Evolutionary conservation across 2,329 filamentous ascomycete species (phyloP).

Genomic region (Nakataea oryzae): DNA sequence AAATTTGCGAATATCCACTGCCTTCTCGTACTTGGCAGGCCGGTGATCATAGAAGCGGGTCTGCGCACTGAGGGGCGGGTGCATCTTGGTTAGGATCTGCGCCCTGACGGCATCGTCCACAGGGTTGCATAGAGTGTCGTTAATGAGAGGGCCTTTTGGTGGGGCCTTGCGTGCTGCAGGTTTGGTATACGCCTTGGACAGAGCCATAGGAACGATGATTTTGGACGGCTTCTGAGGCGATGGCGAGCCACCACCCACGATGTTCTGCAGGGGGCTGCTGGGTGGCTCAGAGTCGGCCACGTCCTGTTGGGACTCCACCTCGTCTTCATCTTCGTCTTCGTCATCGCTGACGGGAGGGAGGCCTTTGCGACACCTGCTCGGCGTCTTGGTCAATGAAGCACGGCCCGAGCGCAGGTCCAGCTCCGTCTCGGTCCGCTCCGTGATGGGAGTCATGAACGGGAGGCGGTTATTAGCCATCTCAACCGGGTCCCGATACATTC

Average conservation of each 20-base stretch:
- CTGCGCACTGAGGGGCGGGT: constrained; percentile 65
- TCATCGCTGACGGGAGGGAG: constrained; percentile 12
- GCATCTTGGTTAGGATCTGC: constrained; percentile 63
- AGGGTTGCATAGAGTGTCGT: constrained; percentile 79
- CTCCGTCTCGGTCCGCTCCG: constrained; percentile 76
- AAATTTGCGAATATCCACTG: constrained; percentile 71
- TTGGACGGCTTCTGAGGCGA: constrained; percentile 14
- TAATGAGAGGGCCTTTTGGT: constrained; percentile 63
- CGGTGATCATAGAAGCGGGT: constrained; percentile 70
- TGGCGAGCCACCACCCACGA: constrained; percentile 10
- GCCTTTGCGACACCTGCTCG: constrained; percentile 37
- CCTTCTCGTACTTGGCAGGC: constrained; percentile 51
- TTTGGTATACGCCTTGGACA: constrained; percentile 11
- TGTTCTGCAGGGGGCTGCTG: constrained; percentile 51
- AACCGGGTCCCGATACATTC: constrained; percentile 70
- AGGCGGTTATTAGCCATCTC: constrained; percentile 81
- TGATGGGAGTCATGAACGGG: constrained; percentile 98
- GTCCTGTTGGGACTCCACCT: constrained; percentile 13
- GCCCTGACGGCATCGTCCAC: constrained; percentile 66
- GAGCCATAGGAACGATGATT: background rate
- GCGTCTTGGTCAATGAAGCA: constrained; percentile 52
- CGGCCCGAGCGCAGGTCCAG: background rate
- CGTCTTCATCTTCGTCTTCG: constrained; percentile 20
- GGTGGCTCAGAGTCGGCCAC: constrained; percentile 9
- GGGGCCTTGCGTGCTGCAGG: constrained; percentile 9